These are phyloP conservation scores for Massariosphaeria phaeospora DNA, from an alignment of 495 filamentous ascomycete species.

Conservation along the genomic window DNA sequence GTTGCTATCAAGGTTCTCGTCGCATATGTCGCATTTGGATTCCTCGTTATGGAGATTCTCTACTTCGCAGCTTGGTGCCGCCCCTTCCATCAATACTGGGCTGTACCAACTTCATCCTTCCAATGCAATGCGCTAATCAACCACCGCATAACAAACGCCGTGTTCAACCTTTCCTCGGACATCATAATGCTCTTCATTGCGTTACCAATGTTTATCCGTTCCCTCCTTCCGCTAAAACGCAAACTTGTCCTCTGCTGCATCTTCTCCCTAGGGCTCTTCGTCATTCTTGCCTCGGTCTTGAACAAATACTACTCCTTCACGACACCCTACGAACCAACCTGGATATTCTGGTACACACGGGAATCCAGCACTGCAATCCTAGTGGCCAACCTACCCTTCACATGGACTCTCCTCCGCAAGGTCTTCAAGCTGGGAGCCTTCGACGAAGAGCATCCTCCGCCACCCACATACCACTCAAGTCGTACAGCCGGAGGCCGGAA, in stretches of 20 bases:
- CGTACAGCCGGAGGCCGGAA: slow-evolving; percentile 30
- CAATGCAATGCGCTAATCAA: slow-evolving; percentile 44
- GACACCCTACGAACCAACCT: slow-evolving; percentile 50
- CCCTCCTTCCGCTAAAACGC: slow-evolving; percentile 47
- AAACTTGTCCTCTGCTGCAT: slow-evolving; percentile 52
- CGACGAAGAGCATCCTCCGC: slow-evolving; percentile 31
- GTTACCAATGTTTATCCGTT: slow-evolving; percentile 54
- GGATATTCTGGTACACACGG: slow-evolving; percentile 65
- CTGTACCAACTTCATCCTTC: slow-evolving; percentile 34
- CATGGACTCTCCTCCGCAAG: slow-evolving; percentile 55
- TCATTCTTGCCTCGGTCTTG: slow-evolving; percentile 56
- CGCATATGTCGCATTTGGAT: slow-evolving; percentile 51
- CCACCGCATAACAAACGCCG: slow-evolving; percentile 61
- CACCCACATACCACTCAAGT: slow-evolving; percentile 28
- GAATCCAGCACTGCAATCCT: slow-evolving; percentile 60
- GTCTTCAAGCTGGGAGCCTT: slow-evolving; percentile 50
- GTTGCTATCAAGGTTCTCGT: slow-evolving; percentile 51
- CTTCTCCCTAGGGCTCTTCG: slow-evolving; percentile 56
- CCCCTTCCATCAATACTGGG: slow-evolving; percentile 59
- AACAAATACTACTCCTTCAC: slow-evolving; percentile 66
- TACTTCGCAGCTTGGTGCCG: slow-evolving; percentile 62
- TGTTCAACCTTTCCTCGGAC: slow-evolving; percentile 64
- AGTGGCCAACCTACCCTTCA: slow-evolving; percentile 60
- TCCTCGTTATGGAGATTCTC: slow-evolving; percentile 56
- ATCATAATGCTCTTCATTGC: slow-evolving; percentile 57